A percentile compares a stretch with the other conserved stretches of the same genome.
phyloP scores from a whole-genome alignment of 768 basidiomycete genomes.

The Hortiboletus campestris region DNA sequence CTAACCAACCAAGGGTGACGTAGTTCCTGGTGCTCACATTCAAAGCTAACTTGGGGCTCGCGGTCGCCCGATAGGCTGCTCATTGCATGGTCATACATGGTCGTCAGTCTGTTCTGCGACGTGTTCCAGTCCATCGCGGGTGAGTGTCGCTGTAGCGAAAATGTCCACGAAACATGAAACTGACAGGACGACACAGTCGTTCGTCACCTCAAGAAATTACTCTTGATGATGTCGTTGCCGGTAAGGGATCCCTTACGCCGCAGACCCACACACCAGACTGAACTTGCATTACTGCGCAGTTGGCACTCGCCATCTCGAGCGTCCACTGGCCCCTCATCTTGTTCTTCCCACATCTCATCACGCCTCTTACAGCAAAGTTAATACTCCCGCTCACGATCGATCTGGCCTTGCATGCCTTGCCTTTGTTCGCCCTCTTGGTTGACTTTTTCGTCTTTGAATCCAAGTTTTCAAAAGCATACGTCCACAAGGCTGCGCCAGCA shows the following conservation, averaged over 20 bases:
- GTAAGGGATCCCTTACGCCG: constrained; percentile 35
- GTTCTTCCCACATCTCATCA: constrained; percentile 55
- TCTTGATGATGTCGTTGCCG: constrained; percentile 66
- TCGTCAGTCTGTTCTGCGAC: constrained; percentile 40
- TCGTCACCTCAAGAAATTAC: constrained; percentile 50
- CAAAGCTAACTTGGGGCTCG: not conserved
- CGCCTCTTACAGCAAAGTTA: not conserved
- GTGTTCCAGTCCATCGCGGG: constrained; percentile 36
- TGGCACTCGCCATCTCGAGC: constrained; percentile 46
- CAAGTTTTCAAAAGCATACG: constrained; percentile 41
- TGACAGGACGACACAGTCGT: constrained; percentile 1
- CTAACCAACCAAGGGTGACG: constrained; percentile 72
- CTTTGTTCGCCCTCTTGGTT: constrained; percentile 52
- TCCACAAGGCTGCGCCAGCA: constrained; percentile 15
- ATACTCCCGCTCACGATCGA: constrained; percentile 54
- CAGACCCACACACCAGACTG: not conserved
- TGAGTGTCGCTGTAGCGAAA: constrained; percentile 21
- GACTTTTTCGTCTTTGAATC: constrained; percentile 70
- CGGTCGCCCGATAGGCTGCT: constrained; percentile 19
- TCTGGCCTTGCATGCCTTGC: constrained; percentile 63
- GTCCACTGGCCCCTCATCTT: constrained; percentile 72
- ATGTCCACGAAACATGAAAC: not conserved
- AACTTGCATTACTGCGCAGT: constrained; percentile 23
- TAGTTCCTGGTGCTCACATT: not conserved
- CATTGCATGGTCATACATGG: constrained; percentile 41